Base-by-base conservation (phyloP, 2,329 filamentous ascomycete genomes). In the Ploettnerulaceae sp. region DNA sequence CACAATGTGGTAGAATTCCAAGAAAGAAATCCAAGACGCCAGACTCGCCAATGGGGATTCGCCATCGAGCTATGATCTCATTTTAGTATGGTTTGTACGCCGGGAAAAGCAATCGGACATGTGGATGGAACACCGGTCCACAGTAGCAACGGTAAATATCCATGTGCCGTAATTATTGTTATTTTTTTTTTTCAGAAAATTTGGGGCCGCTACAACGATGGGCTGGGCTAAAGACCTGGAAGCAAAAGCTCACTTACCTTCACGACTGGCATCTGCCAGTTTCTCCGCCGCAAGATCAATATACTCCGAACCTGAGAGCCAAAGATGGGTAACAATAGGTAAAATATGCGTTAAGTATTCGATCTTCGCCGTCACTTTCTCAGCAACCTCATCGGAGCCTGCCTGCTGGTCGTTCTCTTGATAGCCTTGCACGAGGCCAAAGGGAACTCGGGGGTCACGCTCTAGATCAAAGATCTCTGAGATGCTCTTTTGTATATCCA, bases 201-300 rank as follows among this genome's bases (percentile, higher is more conserved):
- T n/a, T n/a, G n/a, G n/a, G n/a, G n/a, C n/a, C n/a, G n/a, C n/a
- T n/a, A n/a, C n/a, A n/a, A n/a, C n/a, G n/a, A n/a, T n/a, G n/a
- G n/a, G n/a, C n/a, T n/a, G n/a, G n/a, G n/a, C n/a, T n/a, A n/a
- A n/a, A n/a, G n/a, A n/a, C n/a, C n/a, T n/a, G n/a, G n/a, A n/a
- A n/a, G n/a, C n/a, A n/a, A n/a, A n/a, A n/a, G n/a, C n/a, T n/a
- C n/a, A 36, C 34, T 36, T 9, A 36, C 34, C 12, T 36, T 36
- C 34, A 22, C 34, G 34, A 36, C 34, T 24, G 14, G 34, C 18
- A 36, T 36, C 34, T 36, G 34, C 34, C 12, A 36, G 15, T 36
- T 36, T 36, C 21, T 36, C 34, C 3, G 34, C 11, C 3, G 34
- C 20, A 14, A 36, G 34, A 15, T 36, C 34, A 7, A 36, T 12